Percentiles rank a stretch among this genome's conserved stretches.
Evolutionary conservation across 2,329 filamentous ascomycete species (phyloP).

Genomic region (Penicillium griseofulvum): DNA sequence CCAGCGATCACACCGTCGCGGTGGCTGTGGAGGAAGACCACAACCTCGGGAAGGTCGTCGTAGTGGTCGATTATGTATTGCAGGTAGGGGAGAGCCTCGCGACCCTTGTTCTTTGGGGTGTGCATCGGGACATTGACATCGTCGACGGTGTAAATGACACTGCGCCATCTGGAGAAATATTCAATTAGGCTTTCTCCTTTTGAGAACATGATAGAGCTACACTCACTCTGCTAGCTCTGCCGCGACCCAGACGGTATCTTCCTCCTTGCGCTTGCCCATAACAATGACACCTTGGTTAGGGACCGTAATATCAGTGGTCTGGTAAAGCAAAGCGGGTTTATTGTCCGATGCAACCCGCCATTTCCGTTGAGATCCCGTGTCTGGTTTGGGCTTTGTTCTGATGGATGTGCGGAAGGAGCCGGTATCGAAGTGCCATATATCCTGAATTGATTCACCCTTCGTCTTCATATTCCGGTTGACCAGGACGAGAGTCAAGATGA

Average conservation of each 20-base stretch:
- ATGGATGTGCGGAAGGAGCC: slow-evolving; percentile 17
- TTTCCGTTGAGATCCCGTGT: slow-evolving; percentile 17
- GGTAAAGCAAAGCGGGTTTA: slow-evolving; percentile 20
- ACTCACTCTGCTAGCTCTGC: slow-evolving; percentile 45
- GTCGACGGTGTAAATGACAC: slow-evolving; percentile 46
- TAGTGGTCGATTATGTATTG: slow-evolving; percentile 50
- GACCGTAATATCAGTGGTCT: slow-evolving; percentile 30
- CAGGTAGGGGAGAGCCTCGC: slow-evolving; percentile 47
- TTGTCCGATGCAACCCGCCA: slow-evolving; percentile 17
- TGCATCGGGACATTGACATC: slow-evolving; percentile 29
- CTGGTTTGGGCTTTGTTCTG: slow-evolving; percentile 4
- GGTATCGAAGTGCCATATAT: slow-evolving; percentile 29
- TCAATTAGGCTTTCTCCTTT: neutral
- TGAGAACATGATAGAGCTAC: neutral
- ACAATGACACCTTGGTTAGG: slow-evolving; percentile 43
- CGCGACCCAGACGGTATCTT: slow-evolving; percentile 49
- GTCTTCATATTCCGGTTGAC: slow-evolving; percentile 26
- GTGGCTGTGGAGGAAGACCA: slow-evolving; percentile 58
- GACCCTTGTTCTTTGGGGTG: slow-evolving; percentile 44
- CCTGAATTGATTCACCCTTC: slow-evolving; percentile 19
- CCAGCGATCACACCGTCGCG: slow-evolving; percentile 44
- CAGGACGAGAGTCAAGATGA: slow-evolving; percentile 30
- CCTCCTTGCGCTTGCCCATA: slow-evolving; percentile 43
- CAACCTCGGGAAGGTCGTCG: slow-evolving; percentile 49
- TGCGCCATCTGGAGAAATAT: slow-evolving; percentile 41